Base-by-base conservation (phyloP, 2,329 filamentous ascomycete genomes). In the Geosmithia putterillii region DNA sequence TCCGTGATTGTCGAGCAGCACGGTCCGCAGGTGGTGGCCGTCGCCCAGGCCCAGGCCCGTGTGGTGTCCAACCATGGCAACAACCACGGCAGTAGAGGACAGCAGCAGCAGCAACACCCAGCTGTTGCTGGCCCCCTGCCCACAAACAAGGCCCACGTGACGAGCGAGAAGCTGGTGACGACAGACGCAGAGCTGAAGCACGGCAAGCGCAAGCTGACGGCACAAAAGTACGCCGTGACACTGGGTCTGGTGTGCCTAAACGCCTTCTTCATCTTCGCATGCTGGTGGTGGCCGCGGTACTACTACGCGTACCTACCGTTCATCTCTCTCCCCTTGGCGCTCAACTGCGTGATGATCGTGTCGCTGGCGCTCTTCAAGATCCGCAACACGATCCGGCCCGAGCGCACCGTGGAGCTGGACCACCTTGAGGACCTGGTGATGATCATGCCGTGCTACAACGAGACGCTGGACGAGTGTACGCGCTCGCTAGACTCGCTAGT, bases 401-500 rank as follows among this genome's bases (percentile, higher is more conserved):
- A 53, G 38, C 51, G 46, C 21, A 47, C 43, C 2, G 48, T 52
- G 40, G 46, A 50, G 36, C 46, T 47, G 0, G 48, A 48, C 6
- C 50, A 50, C 3, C 54, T 56, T 0, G 63, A 65, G 42, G 50
- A 53, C 3, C 50, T 66, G 45, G 60, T 65, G 4, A 52, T 62
- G 41, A 48, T 66, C 10, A 54, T 67, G 43, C 62, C 63, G 17
- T 67, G 64, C 51, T 67, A 67, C 48, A 66, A 66, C 42, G 63
- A 67, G 47, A 64, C 57, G 0, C 44, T 54, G 3, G 59, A 65
- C n/a, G 63, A 67, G 45, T 50, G 56, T 55, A 43, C 56, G 48
- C 41, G 42, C 1, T 54, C 52, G 0, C 50, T 63, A 53, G 10
- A 66, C 57, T 18, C 62, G 50, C 38, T 54, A 7, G 50, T 54